These are phyloP conservation scores for Penicillium salamii DNA, from an alignment of 495 filamentous ascomycete genomes.

Conservation along the genomic window DNA sequence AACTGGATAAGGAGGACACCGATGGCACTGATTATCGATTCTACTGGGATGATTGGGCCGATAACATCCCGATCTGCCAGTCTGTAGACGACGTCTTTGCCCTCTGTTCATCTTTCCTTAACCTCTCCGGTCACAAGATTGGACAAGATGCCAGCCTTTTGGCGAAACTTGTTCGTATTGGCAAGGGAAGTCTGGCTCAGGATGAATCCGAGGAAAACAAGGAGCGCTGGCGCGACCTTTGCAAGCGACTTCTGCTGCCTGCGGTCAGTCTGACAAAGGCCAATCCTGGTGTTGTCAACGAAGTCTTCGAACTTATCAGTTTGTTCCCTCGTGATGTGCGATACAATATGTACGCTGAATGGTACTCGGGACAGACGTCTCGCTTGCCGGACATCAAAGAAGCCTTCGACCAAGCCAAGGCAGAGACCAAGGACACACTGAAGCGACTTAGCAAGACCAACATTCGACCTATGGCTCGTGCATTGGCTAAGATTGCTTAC, in stretches of 20 bases:
- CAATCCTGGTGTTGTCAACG: slow-evolving; percentile 80
- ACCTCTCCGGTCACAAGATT: slow-evolving; percentile 80
- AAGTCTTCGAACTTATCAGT: slow-evolving; percentile 78
- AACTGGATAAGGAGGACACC: slow-evolving; percentile 69
- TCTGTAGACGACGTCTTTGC: slow-evolving; percentile 85
- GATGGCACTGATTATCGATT: slow-evolving; percentile 78
- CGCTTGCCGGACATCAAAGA: slow-evolving; percentile 72
- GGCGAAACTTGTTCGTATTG: slow-evolving; percentile 77
- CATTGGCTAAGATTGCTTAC: slow-evolving; percentile 81
- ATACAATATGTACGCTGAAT: slow-evolving; percentile 90
- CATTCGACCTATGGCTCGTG: slow-evolving; percentile 76
- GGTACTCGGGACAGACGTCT: slow-evolving; percentile 75
- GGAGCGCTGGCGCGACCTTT: slow-evolving; percentile 74
- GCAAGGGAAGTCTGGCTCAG: slow-evolving; percentile 64
- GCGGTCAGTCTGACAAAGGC: slow-evolving; percentile 76
- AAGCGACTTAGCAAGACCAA: slow-evolving; percentile 85
- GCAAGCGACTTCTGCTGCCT: slow-evolving; percentile 78
- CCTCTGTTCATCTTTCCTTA: slow-evolving; percentile 80
- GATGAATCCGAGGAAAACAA: slow-evolving; percentile 68
- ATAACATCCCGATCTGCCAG: slow-evolving; percentile 88
- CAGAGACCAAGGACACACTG: slow-evolving; percentile 76
- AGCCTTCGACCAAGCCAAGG: slow-evolving; percentile 70
- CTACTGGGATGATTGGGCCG: slow-evolving; percentile 97
- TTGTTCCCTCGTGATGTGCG: slow-evolving; percentile 71
- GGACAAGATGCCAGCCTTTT: slow-evolving; percentile 79